Evolutionary conservation across 495 filamentous ascomycete species (phyloP), one percentile per base, ranked within the genome.

Genomic region (Penicillium soppii): DNA sequence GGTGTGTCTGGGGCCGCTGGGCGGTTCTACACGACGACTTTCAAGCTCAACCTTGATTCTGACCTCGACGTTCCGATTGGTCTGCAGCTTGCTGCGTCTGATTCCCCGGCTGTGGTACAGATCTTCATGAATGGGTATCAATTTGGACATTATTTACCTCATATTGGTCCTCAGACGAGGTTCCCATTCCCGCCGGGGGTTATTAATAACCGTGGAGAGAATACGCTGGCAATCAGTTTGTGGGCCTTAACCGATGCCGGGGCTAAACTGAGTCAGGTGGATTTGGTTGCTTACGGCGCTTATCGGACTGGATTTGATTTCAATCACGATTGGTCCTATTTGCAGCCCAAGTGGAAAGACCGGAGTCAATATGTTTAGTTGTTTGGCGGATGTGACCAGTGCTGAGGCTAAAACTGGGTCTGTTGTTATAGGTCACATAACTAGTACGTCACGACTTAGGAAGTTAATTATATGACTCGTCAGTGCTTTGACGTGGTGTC

Each of bases 21-120:
- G 1, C 62, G 63, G 4, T 89, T 86, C 67, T 89, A 84, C 61
- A 74, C 75, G 17, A 78, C 82, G 0, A 65, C 64, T 3, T 78
- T 90, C 50, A 65, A 69, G 9, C 66, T 90, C 12, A 60, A 82
- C 43, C 45, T 88, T 9, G 62, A 66, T 40, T 37, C 27, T 5
- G 70, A 66, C 42, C 53, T 71, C 20, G 75, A 77, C 43, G 65
- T 75, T 7, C 72, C 74, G 20, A 56, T 77, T 35, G 62, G 63
- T 9, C 57, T 76, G 21, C 60, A 64, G 26, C 36, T 73, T 1
- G 58, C 50, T 15, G 65, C 67, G 3, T 49, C 61, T 19, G 60
- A 57, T 9, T 67, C 59, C 1, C 48, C 55, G 0, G 64, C 66
- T 4, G 58, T 66, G 5, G 68, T 70, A 6, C 65, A 72, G 53